These are phyloP conservation scores for Penicillium angulare DNA, from an alignment of 495 filamentous ascomycete genomes.

Conservation along the genomic window DNA sequence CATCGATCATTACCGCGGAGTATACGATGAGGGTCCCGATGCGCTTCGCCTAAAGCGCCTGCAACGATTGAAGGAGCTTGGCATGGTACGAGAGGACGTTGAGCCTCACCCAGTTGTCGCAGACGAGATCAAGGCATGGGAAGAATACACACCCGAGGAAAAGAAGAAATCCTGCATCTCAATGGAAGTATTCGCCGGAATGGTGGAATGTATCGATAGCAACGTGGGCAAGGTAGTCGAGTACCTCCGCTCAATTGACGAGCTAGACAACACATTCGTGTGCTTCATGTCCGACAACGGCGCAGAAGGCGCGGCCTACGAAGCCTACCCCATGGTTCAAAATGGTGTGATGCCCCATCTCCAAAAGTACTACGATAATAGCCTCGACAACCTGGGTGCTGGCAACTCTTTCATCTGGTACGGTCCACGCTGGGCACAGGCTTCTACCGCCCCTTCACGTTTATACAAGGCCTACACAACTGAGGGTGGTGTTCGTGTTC, in stretches of 20 bases:
- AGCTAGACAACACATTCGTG: constrained; percentile 63
- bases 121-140: constrained; percentile 53
- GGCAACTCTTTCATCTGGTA: constrained; percentile 65
- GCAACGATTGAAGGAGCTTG: constrained; percentile 48
- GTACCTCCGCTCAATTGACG: constrained; percentile 53
- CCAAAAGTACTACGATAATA: constrained; percentile 62
- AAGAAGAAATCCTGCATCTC: constrained; percentile 50
- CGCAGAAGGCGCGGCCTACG: constrained; percentile 58
- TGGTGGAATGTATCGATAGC: constrained; percentile 62
- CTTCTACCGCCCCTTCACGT: constrained; percentile 61
- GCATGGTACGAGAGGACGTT: constrained; percentile 50
- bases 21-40: constrained; percentile 57
- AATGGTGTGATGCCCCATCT: constrained; percentile 52
- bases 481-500: constrained; percentile 59
- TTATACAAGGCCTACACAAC: constrained; percentile 63
- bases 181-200: constrained; percentile 63
- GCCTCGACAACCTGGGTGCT: constrained; percentile 59
- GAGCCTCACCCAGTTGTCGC: constrained; percentile 54
- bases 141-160: constrained; percentile 48
- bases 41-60: constrained; percentile 51
- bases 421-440: constrained; percentile 62
- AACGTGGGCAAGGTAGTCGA: constrained; percentile 60
- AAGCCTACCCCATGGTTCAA: constrained; percentile 57
- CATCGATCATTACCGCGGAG: constrained; percentile 52
- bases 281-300: constrained; percentile 62